These are phyloP conservation scores for Neofusicoccum kwambonambiense DNA, from an alignment of 2,329 filamentous ascomycete species.

Conservation along the genomic window DNA sequence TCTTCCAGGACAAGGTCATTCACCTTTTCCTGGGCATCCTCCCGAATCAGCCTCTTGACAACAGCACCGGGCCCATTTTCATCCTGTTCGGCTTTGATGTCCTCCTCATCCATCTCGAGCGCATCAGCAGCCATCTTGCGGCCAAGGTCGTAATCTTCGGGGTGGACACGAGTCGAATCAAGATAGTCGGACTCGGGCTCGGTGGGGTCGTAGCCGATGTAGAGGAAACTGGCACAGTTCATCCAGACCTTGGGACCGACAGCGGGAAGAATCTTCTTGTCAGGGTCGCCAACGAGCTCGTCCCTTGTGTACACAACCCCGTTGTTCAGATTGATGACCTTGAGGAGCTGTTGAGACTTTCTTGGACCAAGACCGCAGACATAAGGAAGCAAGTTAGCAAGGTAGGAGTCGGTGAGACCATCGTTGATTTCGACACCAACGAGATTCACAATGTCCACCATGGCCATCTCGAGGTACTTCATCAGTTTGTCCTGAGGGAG, in stretches of 20 bases:
- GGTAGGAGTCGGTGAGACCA: conserved; percentile 75
- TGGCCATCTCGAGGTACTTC: conserved; percentile 86
- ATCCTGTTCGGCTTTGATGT: conserved; percentile 90
- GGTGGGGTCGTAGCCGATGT: conserved; percentile 80
- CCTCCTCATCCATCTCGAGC: conserved; percentile 93
- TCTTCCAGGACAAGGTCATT: conserved; percentile 96
- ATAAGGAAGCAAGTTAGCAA: conserved; percentile 85
- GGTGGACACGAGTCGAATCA: conserved; percentile 95
- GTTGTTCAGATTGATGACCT: conserved; percentile 81
- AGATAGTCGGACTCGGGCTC: conserved; percentile 84
- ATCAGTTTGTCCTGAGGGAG: conserved; percentile 83
- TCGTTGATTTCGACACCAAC: conserved; percentile 95
- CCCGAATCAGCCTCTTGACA: conserved; percentile 90
- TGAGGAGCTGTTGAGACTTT: conserved; percentile 81
- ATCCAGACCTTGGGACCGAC: conserved; percentile 91
- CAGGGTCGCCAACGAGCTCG: conserved; percentile 84
- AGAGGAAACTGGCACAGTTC: conserved; percentile 95
- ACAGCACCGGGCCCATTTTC: conserved; percentile 88
- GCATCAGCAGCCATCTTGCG: conserved; percentile 99
- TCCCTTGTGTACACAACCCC: conserved; percentile 58
- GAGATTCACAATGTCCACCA: conserved; percentile 98
- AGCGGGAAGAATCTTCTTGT: conserved; percentile 68
- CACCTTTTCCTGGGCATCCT: conserved; percentile 90
- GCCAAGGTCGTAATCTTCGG: conserved; percentile 96
- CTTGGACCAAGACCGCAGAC: conserved; percentile 88